Percentiles rank a stretch among this genome's conserved stretches.
Conservation (phyloP, 2,329 filamentous ascomycete species). For the Sporothrix luriei region DNA sequence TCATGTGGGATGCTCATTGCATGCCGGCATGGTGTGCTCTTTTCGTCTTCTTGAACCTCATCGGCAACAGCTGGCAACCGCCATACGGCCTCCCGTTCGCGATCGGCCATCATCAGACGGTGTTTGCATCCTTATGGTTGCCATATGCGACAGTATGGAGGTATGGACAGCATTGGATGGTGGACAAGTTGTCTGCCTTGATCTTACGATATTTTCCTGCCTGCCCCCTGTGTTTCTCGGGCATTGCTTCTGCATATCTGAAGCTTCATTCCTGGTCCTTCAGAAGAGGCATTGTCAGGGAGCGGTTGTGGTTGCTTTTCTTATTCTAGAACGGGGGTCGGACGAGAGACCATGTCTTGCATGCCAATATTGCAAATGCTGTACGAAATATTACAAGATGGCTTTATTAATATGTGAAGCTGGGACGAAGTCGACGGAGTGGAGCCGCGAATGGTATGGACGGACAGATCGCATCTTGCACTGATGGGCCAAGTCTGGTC, state of each 20-base stretch:
- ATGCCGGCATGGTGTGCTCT: constrained; percentile 27
- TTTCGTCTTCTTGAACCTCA: neutral
- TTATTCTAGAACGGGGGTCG: neutral
- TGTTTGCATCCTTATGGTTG: neutral
- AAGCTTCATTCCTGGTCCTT: constrained; percentile 5
- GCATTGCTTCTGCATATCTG: constrained; percentile 7
- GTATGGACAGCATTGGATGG: neutral
- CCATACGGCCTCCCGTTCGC: neutral
- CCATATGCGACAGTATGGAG: neutral
- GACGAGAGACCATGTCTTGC: neutral
- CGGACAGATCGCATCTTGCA: constrained; percentile 10
- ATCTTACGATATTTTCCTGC: too few species aligned
- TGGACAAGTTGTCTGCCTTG: too few species aligned
- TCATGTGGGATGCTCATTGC: constrained; percentile 28
- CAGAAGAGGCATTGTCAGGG: neutral
- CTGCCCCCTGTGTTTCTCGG: too few species aligned
- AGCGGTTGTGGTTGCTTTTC: neutral
- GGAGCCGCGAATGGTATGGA: neutral
- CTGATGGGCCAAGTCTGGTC: neutral
- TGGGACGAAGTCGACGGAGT: too few species aligned
- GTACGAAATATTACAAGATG: constrained; percentile 5
- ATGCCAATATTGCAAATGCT: neutral
- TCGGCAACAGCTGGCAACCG: constrained; percentile 4
- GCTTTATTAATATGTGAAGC: neutral
- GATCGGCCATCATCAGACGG: neutral